These are phyloP conservation scores for Calonectria fujianensis DNA, from an alignment of 2,329 filamentous ascomycete genomes.

Conservation along the genomic window DNA sequence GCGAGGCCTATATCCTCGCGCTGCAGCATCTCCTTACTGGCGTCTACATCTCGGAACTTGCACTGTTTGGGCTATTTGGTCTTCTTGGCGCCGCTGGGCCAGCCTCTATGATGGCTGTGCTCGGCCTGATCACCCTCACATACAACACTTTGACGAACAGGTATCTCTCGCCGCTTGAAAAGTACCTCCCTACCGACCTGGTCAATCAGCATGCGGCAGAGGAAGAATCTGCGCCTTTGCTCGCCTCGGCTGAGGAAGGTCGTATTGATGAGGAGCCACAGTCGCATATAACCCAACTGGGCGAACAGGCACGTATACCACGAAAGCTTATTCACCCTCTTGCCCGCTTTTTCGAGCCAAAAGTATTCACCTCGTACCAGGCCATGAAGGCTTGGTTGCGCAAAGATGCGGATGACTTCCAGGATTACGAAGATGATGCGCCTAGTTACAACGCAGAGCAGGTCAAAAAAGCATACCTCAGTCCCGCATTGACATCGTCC, in stretches of 20 bases:
- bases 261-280: neutral
- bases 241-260: slow-evolving; percentile 5
- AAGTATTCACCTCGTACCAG: neutral
- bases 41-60: slow-evolving; percentile 6
- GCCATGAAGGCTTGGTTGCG: slow-evolving; percentile 7
- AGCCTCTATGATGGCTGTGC: neutral
- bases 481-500: neutral
- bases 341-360: neutral
- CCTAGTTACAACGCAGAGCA: neutral
- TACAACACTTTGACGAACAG: neutral
- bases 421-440: neutral
- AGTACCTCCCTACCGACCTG: neutral
- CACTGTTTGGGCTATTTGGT: neutral
- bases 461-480: neutral
- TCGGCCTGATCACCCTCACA: neutral
- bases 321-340: neutral
- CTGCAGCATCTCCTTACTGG: slow-evolving; percentile 5
- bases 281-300: neutral
- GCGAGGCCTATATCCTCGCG: neutral
- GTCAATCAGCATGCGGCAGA: neutral
- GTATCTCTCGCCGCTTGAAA: neutral
- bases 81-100: neutral
- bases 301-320: neutral
- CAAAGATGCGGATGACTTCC: neutral
- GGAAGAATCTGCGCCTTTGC: neutral